Evolutionary conservation across 192 early-diverging fungal species (phyloP).

Genomic region (Gigaspora rosea): DNA sequence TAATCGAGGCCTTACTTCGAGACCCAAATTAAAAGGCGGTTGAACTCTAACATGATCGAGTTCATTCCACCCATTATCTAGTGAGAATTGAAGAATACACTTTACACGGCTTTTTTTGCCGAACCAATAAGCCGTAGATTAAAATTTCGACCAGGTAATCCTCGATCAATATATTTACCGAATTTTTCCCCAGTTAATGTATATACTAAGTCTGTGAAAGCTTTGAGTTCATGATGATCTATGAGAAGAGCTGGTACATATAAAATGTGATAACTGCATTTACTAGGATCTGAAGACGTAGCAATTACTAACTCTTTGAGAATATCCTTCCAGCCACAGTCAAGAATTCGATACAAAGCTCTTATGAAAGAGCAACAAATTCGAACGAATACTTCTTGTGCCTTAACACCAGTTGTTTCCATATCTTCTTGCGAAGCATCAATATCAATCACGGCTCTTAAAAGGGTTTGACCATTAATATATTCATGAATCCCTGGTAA

Average conservation of each 20-base stretch:
- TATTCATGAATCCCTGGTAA: conserved; percentile 1
- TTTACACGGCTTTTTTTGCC: background rate
- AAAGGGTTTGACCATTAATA: conserved; percentile 27
- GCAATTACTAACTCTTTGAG: background rate
- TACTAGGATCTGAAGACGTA: background rate
- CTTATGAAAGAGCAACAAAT: background rate
- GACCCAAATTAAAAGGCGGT: conserved; percentile 13
- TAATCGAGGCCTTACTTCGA: conserved; percentile 19
- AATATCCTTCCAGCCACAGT: conserved; percentile 17
- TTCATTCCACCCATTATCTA: too few relatives aligned
- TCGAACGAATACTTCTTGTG: background rate
- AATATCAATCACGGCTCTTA: conserved; percentile 23
- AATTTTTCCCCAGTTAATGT: too few relatives aligned
- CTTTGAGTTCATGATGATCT: conserved; percentile 15
- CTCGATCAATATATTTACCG: background rate
- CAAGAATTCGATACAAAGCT: conserved; percentile 17
- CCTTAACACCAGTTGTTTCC: background rate
- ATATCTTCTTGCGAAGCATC: conserved; percentile 11
- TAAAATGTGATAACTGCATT: conserved; percentile 23
- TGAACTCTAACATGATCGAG: too few relatives aligned
- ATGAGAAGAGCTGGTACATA: conserved; percentile 18
- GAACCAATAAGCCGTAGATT: conserved; percentile 9
- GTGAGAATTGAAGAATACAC: too few relatives aligned
- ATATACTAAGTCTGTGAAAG: conserved; percentile 20
- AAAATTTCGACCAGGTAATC: conserved; percentile 23